These are phyloP conservation scores for Davidsoniella australis DNA, from an alignment of 2,329 filamentous ascomycete genomes.

Conservation along the genomic window DNA sequence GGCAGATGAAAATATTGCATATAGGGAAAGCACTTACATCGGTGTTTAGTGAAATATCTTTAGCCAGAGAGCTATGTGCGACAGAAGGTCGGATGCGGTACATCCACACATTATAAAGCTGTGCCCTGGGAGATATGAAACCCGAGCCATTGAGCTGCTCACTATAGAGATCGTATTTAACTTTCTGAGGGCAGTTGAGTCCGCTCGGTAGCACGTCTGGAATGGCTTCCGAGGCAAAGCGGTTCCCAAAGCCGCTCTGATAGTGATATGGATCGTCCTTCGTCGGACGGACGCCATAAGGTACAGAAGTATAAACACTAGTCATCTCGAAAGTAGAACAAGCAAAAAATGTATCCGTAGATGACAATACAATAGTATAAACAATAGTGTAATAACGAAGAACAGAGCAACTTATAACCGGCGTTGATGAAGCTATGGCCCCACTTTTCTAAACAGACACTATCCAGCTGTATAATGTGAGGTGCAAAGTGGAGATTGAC, in stretches of 20 bases:
- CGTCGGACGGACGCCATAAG: conserved; percentile 15
- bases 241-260: conserved; percentile 38
- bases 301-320: neutral
- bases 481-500: no score
- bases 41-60: no score
- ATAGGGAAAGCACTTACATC: no score
- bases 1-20: no score
- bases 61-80: conserved; percentile 16
- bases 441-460: no score
- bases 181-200: conserved; percentile 28
- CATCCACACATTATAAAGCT: conserved; percentile 21
- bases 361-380: no score
- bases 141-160: conserved; percentile 31
- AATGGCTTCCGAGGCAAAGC: conserved; percentile 29
- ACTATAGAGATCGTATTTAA: conserved; percentile 25
- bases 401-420: no score
- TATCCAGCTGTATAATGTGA: no score
- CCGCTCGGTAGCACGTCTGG: conserved; percentile 27
- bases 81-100: conserved; percentile 21
- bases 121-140: conserved; percentile 18
- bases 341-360: no score
- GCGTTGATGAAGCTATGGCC: no score
- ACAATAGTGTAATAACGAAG: no score
- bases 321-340: no score
- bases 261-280: conserved; percentile 30